These are phyloP conservation scores for Bertia moriformis DNA, from an alignment of 2,329 filamentous ascomycete species.

Conservation along the genomic window DNA sequence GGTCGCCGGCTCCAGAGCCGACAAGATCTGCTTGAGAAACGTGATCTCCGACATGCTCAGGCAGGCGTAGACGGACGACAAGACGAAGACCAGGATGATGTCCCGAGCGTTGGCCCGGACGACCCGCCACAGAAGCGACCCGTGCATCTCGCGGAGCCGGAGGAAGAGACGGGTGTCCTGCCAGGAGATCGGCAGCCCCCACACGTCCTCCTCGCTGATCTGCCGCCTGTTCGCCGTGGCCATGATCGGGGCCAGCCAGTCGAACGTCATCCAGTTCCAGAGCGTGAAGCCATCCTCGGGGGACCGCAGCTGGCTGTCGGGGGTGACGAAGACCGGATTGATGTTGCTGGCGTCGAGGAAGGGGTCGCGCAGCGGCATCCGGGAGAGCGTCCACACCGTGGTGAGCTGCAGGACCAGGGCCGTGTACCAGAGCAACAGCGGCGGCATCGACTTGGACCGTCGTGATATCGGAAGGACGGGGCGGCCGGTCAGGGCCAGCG, in stretches of 20 bases:
- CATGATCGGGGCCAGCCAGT: conserved; percentile 69
- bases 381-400: not conserved
- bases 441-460: too few relatives aligned
- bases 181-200: conserved; percentile 66
- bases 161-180: conserved; percentile 65
- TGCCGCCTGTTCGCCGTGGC: conserved; percentile 45
- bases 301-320: conserved; percentile 33
- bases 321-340: not conserved
- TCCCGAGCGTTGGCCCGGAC: conserved; percentile 68
- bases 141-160: conserved; percentile 57
- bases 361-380: not conserved
- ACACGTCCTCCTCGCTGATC: conserved; percentile 67
- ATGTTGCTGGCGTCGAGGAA: not conserved
- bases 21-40: conserved; percentile 57
- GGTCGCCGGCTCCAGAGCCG: conserved; percentile 41
- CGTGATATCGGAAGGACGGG: not conserved
- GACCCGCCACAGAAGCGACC: conserved; percentile 57
- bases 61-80: conserved; percentile 50
- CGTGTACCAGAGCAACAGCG: too few relatives aligned
- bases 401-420: not conserved
- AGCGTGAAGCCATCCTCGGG: conserved; percentile 67
- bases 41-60: conserved; percentile 45
- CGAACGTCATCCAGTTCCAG: conserved; percentile 74
- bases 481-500: not conserved
- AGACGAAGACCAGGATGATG: conserved; percentile 47